Evolutionary conservation across 768 basidiomycete species (phyloP).

Genomic region (Thelephora aurantiotincta): DNA sequence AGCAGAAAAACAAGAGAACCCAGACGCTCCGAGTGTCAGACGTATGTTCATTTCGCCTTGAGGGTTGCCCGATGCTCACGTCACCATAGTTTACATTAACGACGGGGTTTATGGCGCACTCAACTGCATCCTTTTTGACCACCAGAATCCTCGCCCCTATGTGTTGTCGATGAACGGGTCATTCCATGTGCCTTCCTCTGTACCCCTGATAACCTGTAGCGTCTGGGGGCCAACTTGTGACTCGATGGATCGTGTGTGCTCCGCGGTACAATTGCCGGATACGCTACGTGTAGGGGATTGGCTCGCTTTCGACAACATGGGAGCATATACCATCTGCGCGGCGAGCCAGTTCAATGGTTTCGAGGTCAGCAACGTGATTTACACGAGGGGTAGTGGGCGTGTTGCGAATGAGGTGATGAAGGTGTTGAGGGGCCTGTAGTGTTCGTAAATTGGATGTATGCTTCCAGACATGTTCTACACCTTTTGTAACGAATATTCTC

Average conservation of each 20-base stretch:
- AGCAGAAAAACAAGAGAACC: conserved; percentile 13
- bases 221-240: conserved; percentile 99
- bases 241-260: conserved; percentile 85
- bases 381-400: conserved; percentile 49
- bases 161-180: conserved; percentile 59
- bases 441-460: too few relatives aligned
- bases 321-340: conserved; percentile 96
- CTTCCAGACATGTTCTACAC: too few relatives aligned
- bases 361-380: conserved; percentile 63
- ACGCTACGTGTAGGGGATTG: conserved; percentile 86
- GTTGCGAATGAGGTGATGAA: conserved; percentile 37
- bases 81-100: conserved; percentile 82
- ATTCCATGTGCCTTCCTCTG: conserved; percentile 36
- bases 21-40: conserved; percentile 59
- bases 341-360: conserved; percentile 95
- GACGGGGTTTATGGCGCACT: conserved; percentile 97
- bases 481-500: too few relatives aligned
- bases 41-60: conserved; percentile 39
- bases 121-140: conserved; percentile 97
- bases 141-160: conserved; percentile 70
- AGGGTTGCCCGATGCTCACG: not conserved
- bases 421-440: conserved; percentile 19
- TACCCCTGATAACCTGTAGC: conserved; percentile 40
- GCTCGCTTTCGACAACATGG: conserved; percentile 97
- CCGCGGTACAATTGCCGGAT: conserved; percentile 43